Base-by-base conservation (phyloP, 1,139 yeast species). In the Blastobotrys arbuscula region DNA sequence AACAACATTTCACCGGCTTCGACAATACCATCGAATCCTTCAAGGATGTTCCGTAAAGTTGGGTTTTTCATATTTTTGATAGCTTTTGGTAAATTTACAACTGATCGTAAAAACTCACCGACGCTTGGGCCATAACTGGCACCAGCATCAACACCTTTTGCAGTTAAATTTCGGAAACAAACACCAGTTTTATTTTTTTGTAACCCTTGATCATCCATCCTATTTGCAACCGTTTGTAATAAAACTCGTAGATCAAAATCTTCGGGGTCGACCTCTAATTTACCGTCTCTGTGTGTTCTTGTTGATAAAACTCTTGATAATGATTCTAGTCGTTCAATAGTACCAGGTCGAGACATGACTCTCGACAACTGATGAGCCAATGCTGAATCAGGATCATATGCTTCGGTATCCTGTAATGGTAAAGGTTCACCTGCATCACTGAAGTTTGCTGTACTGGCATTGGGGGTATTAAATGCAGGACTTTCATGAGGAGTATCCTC, bases 1-100 rank as follows among this genome's bases (percentile, higher is more conserved):
- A 79, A 68, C 42, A 77, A 69, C 78, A 79, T 75, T 59, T 79
- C 84, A 50, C 84, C 84, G n/a, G 79, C 73, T 53, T 71, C 71
- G n/a, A 78, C 66, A 52, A 63, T 57, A 55, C 79, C 70, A 59
- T 66, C 60, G 53, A 72, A 52, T 52, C 65, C 62, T 55, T 70
- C 68, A 50, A 79, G 70, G 46, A 79, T 75, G 48, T 72, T 67
- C 62, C 78, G 68, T 44, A 67, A 63, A 1, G 68, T 66, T 20
- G 62, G 60, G 9, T 55, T 44, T 12, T 44, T 58, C 59, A 50
- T 64, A 8, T 62, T 54, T 40, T 55, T 58, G 12, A 50, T 28
- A 13, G 53, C 50, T 16, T 42, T 33, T 7, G 76, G 74, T 52
- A 68, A 55, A 34, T 60, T 55, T 19, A 55, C 55, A 23, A 63